Conservation (phyloP, 106 monocot species). For the Amphibolis antarctica region DNA sequence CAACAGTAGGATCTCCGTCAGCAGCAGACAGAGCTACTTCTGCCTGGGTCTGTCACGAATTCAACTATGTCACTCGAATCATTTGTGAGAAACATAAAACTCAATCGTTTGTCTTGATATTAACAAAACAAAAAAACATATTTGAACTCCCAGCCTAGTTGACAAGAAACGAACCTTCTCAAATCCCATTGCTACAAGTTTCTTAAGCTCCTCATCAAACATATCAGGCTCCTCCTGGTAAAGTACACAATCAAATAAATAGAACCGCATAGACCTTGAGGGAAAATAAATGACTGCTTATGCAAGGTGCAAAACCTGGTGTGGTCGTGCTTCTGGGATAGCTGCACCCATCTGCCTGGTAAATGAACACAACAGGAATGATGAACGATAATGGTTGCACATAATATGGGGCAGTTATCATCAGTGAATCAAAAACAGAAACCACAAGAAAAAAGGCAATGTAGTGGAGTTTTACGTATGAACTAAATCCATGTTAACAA, state of each 20-base stretch:
- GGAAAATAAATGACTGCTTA: neutral
- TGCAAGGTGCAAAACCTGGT: constrained; percentile 31
- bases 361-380: neutral
- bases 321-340: constrained; percentile 16
- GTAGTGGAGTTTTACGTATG: too few relatives aligned
- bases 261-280: neutral
- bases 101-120: too few relatives aligned
- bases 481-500: too few relatives aligned
- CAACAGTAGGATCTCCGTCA: constrained; percentile 80
- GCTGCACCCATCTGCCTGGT: constrained; percentile 29
- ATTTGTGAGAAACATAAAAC: too few relatives aligned
- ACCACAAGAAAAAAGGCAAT: too few relatives aligned
- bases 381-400: neutral
- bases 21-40: constrained; percentile 95
- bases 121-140: too few relatives aligned
- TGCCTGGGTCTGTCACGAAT: constrained; percentile 44
- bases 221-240: constrained; percentile 42
- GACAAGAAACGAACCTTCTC: constrained; percentile 49
- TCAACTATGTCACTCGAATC: neutral
- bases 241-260: constrained; percentile 5
- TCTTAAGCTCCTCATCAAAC: constrained; percentile 89
- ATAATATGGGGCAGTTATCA: too few relatives aligned
- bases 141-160: neutral
- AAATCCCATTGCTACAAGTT: constrained; percentile 84
- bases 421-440: too few relatives aligned